Evolutionary conservation across 2,329 filamentous ascomycete species (phyloP).

Genomic region (Botryosphaeria dothidea): DNA sequence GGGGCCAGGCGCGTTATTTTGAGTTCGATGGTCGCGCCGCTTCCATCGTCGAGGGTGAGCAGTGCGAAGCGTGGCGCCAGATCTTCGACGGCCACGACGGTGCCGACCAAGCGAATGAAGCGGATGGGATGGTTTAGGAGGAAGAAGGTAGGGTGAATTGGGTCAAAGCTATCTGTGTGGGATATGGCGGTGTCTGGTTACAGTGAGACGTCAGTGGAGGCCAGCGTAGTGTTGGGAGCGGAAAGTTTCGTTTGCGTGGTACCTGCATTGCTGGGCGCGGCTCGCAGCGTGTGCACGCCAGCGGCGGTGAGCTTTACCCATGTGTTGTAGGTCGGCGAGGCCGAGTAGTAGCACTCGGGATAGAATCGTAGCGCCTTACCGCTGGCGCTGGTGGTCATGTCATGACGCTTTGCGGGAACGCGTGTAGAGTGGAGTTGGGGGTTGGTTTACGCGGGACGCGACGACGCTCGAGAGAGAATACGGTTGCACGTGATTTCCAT

Average conservation of each 20-base stretch:
- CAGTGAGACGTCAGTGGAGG: neutral
- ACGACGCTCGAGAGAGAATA: neutral
- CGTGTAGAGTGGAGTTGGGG: neutral
- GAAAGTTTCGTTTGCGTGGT: neutral
- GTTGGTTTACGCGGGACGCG: neutral
- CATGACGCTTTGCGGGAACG: conserved; percentile 27
- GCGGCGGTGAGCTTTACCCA: conserved; percentile 63
- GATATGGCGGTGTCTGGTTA: neutral
- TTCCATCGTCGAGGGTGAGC: conserved; percentile 62
- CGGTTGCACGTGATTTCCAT: neutral
- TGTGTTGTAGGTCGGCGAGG: conserved; percentile 61
- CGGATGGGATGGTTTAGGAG: conserved; percentile 56
- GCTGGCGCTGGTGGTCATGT: conserved; percentile 34
- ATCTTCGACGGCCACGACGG: conserved; percentile 47
- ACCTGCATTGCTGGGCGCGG: conserved; percentile 47
- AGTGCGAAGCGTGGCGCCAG: conserved; percentile 43
- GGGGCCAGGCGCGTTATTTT: conserved; percentile 46
- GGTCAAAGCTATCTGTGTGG: neutral
- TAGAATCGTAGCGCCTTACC: conserved; percentile 43
- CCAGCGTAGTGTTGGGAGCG: neutral
- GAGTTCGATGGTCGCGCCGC: conserved; percentile 59
- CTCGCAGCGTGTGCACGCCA: conserved; percentile 56
- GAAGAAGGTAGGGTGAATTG: conserved; percentile 46
- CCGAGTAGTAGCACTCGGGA: conserved; percentile 60
- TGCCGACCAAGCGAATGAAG: conserved; percentile 47